phyloP scores from a whole-genome alignment of 768 basidiomycete genomes.

The Clitopilus hobsonii region DNA sequence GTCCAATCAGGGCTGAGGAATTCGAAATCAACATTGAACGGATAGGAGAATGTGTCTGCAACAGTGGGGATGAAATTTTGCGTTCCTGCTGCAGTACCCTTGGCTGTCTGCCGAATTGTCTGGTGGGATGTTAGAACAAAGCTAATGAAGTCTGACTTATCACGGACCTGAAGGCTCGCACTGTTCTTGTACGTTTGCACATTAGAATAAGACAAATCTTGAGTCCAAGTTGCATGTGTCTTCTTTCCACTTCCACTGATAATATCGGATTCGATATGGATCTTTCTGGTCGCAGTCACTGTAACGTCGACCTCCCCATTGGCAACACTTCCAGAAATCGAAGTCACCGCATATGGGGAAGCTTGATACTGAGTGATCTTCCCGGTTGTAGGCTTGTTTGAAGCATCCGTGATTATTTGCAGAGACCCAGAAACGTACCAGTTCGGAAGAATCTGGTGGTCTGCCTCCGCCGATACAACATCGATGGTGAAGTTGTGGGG shows the following conservation, averaged over 20 bases:
- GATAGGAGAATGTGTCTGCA: conserved; percentile 39
- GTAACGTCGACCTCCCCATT: conserved; percentile 54
- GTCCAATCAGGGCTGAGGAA: conserved; percentile 26
- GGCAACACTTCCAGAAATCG: conserved; percentile 36
- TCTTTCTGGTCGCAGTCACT: conserved; percentile 50
- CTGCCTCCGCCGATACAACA: conserved; percentile 62
- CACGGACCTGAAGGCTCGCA: conserved; percentile 31
- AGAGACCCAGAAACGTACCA: conserved; percentile 75
- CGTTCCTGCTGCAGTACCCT: conserved; percentile 30
- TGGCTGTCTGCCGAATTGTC: conserved; percentile 37
- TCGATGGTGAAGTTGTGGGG: conserved; percentile 71
- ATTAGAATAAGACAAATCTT: conserved; percentile 57
- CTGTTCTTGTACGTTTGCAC: conserved; percentile 56
- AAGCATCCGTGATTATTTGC: conserved; percentile 65
- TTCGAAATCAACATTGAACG: conserved; percentile 40
- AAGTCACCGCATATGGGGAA: conserved; percentile 50
- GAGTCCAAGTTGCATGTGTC: conserved; percentile 56
- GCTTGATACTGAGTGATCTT: conserved; percentile 56
- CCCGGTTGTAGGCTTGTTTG: conserved; percentile 60
- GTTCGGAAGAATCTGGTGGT: conserved; percentile 65
- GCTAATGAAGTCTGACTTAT: background rate
- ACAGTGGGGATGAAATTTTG: conserved; percentile 37
- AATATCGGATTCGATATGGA: conserved; percentile 61
- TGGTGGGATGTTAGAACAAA: conserved; percentile 12
- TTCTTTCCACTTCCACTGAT: conserved; percentile 53